Conservation (phyloP, 2,329 filamentous ascomycete genomes). For the Blastomyces gilchristii region DNA sequence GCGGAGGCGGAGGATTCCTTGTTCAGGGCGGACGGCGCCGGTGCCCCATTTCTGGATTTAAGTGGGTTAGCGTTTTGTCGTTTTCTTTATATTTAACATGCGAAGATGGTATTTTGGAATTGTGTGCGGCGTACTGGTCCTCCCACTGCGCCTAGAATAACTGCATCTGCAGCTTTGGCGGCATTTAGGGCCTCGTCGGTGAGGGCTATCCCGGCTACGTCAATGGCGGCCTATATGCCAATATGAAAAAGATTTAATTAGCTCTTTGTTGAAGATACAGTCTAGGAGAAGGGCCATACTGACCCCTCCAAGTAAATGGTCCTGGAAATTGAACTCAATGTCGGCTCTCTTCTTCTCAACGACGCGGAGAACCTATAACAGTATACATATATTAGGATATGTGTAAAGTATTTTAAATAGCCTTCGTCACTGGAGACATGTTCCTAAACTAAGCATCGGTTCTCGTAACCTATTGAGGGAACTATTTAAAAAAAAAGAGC, state of each 20-base stretch:
- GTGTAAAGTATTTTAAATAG: not conserved
- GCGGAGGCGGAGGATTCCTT: conserved; percentile 80
- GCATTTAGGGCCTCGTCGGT: conserved; percentile 74
- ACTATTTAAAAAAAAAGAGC: too few species aligned
- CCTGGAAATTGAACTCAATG: conserved; percentile 77
- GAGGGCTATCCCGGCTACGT: conserved; percentile 65
- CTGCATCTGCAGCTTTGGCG: conserved; percentile 75
- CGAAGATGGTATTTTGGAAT: not conserved
- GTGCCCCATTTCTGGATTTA: conserved; percentile 67
- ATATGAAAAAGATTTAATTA: not conserved
- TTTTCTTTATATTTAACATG: conserved; percentile 5
- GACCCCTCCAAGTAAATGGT: conserved; percentile 86
- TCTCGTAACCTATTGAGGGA: not conserved
- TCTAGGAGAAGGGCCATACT: conserved; percentile 33
- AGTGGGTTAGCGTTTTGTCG: not conserved
- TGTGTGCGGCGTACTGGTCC: conserved; percentile 48
- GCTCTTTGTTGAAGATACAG: not conserved
- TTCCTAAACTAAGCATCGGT: not conserved
- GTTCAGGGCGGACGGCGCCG: conserved; percentile 75
- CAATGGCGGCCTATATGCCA: conserved; percentile 64
- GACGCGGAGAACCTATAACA: conserved; percentile 59
- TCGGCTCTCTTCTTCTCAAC: conserved; percentile 62
- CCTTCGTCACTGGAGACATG: not conserved
- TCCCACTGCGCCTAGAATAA: conserved; percentile 86
- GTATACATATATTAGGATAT: conserved; percentile 1